A percentile compares a stretch with the other conserved stretches of the same genome.
Evolutionary conservation across 169 alveolate genomes (phyloP).

Genomic region (Plasmodium malariae): DNA sequence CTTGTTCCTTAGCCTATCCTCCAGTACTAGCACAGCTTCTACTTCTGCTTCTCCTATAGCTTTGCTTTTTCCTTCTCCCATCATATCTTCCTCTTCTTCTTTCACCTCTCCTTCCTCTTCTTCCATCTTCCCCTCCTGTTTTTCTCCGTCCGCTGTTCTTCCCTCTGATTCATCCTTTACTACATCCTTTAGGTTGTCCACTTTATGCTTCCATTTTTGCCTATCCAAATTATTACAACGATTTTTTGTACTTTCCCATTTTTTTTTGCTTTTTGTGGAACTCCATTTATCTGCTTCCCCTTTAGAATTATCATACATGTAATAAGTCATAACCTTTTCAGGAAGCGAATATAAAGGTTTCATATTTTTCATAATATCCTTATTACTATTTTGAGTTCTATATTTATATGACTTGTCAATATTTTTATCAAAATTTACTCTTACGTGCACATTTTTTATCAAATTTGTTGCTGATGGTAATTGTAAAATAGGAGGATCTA

Average conservation of each 20-base stretch:
- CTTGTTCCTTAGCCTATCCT: background rate
- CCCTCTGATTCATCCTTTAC: background rate
- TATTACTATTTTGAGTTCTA: conserved; percentile 64
- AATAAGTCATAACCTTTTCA: conserved; percentile 48
- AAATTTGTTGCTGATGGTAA: conserved; percentile 64
- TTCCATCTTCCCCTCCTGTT: too few relatives aligned
- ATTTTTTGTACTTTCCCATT: background rate
- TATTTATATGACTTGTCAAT: conserved; percentile 57
- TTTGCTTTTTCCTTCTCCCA: too few relatives aligned
- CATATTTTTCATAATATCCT: conserved; percentile 41
- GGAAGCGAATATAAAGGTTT: conserved; percentile 72
- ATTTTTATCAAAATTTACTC: conserved; percentile 46
- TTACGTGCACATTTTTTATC: conserved; percentile 73
- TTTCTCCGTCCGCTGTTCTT: too few relatives aligned
- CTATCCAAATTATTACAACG: too few relatives aligned
- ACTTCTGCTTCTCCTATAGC: too few relatives aligned
- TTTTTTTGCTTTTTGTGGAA: background rate
- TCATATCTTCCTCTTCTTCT: too few relatives aligned
- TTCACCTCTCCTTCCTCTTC: too few relatives aligned
- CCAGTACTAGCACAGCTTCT: too few relatives aligned
- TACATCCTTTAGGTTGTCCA: background rate
- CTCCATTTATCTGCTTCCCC: background rate
- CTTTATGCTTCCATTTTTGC: too few relatives aligned
- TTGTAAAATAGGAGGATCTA: conserved; percentile 63
- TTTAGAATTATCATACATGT: conserved; percentile 13